Base-by-base conservation (phyloP, 2,329 filamentous ascomycete genomes). In the Pseudogymnoascus sp. region DNA sequence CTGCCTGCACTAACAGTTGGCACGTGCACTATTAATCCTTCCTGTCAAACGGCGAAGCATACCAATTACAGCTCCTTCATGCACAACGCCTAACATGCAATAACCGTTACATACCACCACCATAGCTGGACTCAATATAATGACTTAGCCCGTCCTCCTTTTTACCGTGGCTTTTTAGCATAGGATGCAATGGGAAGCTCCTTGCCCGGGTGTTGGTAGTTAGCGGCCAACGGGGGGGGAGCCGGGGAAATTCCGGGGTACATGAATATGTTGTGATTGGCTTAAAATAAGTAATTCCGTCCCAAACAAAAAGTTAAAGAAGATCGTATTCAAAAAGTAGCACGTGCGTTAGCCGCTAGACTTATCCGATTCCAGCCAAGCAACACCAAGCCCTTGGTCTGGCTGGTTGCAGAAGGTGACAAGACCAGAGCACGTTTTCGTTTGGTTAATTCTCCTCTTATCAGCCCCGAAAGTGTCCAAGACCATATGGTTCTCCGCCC, bases 331-430 rank as follows among this genome's bases (percentile, higher is more conserved):
- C 25, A 9, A 9, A 56, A 56, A 56, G 28, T 34, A 34, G 49
- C 49, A 56, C 49, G 49, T 56, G 49, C 28, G n/a, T 3, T 16
- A 18, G n/a, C 25, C 28, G 49, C 28, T 34, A 56, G n/a, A 18
- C 49, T 18, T 56, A 53, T 56, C 49, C 49, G 7, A 56, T 12
- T 34, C 28, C 49, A 56, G 49, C 49, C 49, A 56, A 56, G 49
- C n/a, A 31, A 6, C 5, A 34, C 49, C 49, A 56, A 56, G 49
- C 49, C 49, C 49, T 56, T 56, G 49, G 49, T 31, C n/a, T 56
- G 49, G 28, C 49, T 34, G 49, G 5, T 34, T 56, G n/a, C 28
- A 56, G 49, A 56, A 56, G 49, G 49, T 56, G 49, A 56, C 49
- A 56, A 56, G 49, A 56, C 28, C n/a, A 14, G 16, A 34, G 28